phyloP scores from a whole-genome alignment of 495 filamentous ascomycete genomes.

The Recurvomyces mirabilis region DNA sequence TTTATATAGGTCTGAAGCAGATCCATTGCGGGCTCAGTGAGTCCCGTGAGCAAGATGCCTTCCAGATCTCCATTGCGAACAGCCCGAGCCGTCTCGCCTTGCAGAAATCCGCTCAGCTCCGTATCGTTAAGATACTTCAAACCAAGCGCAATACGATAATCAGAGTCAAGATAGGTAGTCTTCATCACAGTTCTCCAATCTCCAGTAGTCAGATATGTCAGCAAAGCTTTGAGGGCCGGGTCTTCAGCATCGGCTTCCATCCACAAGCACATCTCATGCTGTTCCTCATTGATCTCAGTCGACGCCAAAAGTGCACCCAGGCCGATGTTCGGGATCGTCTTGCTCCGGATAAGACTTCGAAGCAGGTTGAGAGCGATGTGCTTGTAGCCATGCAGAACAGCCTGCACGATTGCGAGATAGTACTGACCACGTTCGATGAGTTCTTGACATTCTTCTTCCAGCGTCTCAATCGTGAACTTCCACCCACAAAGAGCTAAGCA shows the following conservation, averaged over 20 bases:
- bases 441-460: slow-evolving; percentile 43
- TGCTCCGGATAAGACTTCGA: slow-evolving; percentile 25
- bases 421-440: slow-evolving; percentile 55
- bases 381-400: slow-evolving; percentile 32
- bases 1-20: slow-evolving; percentile 79
- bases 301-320: slow-evolving; percentile 43
- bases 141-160: slow-evolving; percentile 76
- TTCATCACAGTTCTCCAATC: slow-evolving; percentile 76
- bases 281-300: slow-evolving; percentile 38
- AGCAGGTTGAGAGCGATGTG: slow-evolving; percentile 32
- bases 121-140: slow-evolving; percentile 72
- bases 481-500: slow-evolving; percentile 72
- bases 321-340: slow-evolving; percentile 29
- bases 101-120: slow-evolving; percentile 61
- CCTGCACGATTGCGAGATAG: slow-evolving; percentile 52
- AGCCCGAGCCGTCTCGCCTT: slow-evolving; percentile 47
- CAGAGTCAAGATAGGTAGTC: slow-evolving; percentile 70
- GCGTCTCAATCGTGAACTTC: slow-evolving; percentile 48
- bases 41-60: slow-evolving; percentile 77
- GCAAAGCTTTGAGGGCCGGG: slow-evolving; percentile 79
- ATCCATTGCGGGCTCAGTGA: slow-evolving; percentile 65
- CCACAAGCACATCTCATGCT: slow-evolving; percentile 39
- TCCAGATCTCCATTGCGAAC: slow-evolving; percentile 72
- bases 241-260: slow-evolving; percentile 60
- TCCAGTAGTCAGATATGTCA: slow-evolving; percentile 81